Conservation (phyloP, 768 basidiomycete genomes). For the Pseudohyphozyma bogoriensis region DNA sequence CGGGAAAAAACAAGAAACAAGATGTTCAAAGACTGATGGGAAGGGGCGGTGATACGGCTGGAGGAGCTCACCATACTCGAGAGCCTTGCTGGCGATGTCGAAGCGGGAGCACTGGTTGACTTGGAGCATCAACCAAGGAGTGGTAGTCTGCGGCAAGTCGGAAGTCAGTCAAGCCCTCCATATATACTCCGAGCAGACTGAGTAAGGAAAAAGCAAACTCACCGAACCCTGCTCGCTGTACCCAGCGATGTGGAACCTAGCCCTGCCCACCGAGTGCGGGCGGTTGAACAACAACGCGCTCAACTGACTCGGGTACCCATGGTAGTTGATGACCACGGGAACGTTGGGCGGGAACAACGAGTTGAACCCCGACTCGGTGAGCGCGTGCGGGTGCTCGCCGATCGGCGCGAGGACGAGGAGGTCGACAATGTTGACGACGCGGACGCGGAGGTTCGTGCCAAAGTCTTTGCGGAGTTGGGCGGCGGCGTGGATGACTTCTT, state of each 20-base stretch:
- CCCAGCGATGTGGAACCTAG: conserved; percentile 32
- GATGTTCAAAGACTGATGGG: conserved; percentile 5
- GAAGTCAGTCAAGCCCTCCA: no score
- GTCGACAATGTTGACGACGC: conserved; percentile 82
- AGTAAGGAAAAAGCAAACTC: conserved; percentile 4
- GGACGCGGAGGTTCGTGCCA: conserved; percentile 62
- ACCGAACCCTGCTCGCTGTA: conserved; percentile 16
- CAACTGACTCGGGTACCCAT: conserved; percentile 39
- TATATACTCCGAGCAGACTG: conserved; percentile 36
- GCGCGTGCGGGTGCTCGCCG: conserved; percentile 68
- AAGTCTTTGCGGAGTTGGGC: conserved; percentile 57
- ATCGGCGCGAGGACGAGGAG: conserved; percentile 64
- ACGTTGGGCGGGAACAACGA: conserved; percentile 62
- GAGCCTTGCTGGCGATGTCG: conserved; percentile 37
- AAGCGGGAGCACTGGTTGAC: conserved; percentile 34
- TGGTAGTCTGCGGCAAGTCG: no score
- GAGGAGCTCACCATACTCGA: conserved; percentile 33
- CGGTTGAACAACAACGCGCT: conserved; percentile 29
- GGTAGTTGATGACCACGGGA: conserved; percentile 58
- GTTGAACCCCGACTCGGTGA: conserved; percentile 53
- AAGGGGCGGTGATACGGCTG: conserved; percentile 24
- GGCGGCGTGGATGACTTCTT: conserved; percentile 79
- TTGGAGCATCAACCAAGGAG: conserved; percentile 44
- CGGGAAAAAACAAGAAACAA: not conserved
- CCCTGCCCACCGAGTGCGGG: conserved; percentile 26